Percentiles rank a stretch among this genome's conserved stretches.
Conservation (phyloP, 2,329 filamentous ascomycete species). For the Epichloe elymi region DNA sequence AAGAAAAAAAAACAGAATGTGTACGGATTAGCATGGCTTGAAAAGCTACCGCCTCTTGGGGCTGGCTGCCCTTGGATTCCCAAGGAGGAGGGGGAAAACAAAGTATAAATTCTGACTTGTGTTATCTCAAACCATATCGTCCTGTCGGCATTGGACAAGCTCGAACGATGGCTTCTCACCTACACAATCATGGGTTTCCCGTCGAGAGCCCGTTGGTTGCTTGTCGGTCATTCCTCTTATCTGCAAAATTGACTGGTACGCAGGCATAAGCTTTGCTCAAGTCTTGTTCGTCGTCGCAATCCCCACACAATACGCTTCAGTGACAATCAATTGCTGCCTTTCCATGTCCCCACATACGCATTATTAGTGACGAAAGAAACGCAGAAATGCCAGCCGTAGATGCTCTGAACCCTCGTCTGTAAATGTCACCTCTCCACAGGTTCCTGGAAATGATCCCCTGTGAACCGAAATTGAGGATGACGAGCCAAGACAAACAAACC, state of each 20-base stretch:
- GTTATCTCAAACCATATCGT: background rate
- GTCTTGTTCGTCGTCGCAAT: background rate
- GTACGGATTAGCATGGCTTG: background rate
- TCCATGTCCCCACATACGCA: background rate
- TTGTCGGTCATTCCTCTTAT: background rate
- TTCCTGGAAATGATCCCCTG: background rate
- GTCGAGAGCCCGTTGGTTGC: background rate
- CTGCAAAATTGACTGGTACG: background rate
- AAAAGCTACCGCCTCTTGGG: background rate
- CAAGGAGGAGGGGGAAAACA: background rate
- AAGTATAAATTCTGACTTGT: background rate
- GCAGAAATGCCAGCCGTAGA: background rate
- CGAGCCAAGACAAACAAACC: too few relatives aligned
- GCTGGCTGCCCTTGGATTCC: background rate
- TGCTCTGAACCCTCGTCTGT: background rate
- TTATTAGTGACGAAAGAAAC: background rate
- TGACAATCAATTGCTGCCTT: background rate
- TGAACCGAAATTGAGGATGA: too few relatives aligned
- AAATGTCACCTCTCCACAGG: background rate
- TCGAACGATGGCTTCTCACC: background rate
- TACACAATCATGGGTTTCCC: background rate
- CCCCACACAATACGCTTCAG: constrained; percentile 1
- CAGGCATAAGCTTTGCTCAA: background rate
- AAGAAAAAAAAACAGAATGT: background rate
- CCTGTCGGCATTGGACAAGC: background rate